Evolutionary conservation across 768 basidiomycete species (phyloP), one percentile per base, ranked within the genome.

Genomic region (Xanthoconium purpureum): DNA sequence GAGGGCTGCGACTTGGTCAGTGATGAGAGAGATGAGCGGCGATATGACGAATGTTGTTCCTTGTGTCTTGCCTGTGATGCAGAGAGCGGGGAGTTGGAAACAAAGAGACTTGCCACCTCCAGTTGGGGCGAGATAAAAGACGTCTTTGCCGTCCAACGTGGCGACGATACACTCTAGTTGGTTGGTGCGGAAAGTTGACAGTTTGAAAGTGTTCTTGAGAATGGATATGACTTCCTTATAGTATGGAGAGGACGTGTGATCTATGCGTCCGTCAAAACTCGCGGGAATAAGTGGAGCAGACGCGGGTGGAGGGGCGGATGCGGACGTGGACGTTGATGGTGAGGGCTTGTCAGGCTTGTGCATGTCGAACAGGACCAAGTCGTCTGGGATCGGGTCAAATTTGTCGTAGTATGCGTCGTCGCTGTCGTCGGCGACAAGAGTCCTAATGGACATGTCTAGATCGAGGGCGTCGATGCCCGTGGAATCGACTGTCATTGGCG

Each of bases 81-180:
- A 91, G 35, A 97, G 79, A 3, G 94, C 95, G 0, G 97, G 97
- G 2, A 98, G 84, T 69, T 98, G 87, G 71, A 87, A 94, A 63
- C 89, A 93, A 38, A 94, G 75, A 63, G 88, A 90, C 74, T 95
- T 94, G 1, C 93, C 93, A 5, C 94, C 94, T 36, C 94, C 94
- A 1, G 97, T 99, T 1, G 97, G 97, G 84, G 98, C 95, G 9
- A 98, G 80, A 17, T 98, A 91, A 61, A 98, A 94, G 17, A 93
- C 91, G 65, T 98, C 96, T 52, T 78, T 82, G 9, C 89, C 93
- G 2, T 79, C 77, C 70, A 99, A 74, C 0, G 89, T 85, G 15
- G 88, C 88, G 43, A 83, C 80, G 59, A 98, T 89, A 2, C 91
- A 93, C 65, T 90, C 87, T 40, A 94, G 79, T 66, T 98, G 97